Percentiles rank a stretch among this genome's conserved stretches.
Evolutionary conservation across 2,329 filamentous ascomycete genomes (phyloP).

Genomic region (Penicillium sp.): DNA sequence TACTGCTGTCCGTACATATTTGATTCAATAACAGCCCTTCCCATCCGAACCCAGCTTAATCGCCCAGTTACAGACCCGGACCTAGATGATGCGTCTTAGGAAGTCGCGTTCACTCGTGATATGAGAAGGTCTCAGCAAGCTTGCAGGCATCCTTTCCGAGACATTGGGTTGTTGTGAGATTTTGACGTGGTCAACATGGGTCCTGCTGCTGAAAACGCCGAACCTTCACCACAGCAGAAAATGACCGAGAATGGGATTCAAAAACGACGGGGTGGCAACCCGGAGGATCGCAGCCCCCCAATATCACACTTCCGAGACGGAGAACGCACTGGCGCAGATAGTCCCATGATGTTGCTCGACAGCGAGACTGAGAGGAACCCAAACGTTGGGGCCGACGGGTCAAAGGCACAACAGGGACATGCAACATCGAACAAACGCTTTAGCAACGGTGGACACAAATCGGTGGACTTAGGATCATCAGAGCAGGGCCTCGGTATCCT

Average conservation of each 20-base stretch:
- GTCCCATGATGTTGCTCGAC: background rate
- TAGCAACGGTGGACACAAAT: constrained; percentile 4
- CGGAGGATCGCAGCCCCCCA: background rate
- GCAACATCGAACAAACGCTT: background rate
- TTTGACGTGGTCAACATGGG: constrained; percentile 4
- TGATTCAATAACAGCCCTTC: background rate
- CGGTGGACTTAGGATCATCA: background rate
- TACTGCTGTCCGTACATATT: background rate
- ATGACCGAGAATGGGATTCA: constrained; percentile 1
- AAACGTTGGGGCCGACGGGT: background rate
- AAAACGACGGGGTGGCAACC: background rate
- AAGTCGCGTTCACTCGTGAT: background rate
- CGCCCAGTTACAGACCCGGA: background rate
- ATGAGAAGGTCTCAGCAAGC: background rate
- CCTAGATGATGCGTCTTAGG: background rate
- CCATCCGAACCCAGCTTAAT: background rate
- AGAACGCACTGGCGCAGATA: background rate
- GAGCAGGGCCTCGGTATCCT: constrained; percentile 23
- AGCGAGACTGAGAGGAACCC: background rate
- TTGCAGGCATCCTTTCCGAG: background rate
- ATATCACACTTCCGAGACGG: background rate
- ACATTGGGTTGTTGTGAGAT: background rate
- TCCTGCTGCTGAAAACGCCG: constrained; percentile 1
- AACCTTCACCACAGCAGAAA: constrained; percentile 5
- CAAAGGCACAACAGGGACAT: background rate